A percentile compares a stretch with the other conserved stretches of the same genome.
phyloP scores from a whole-genome alignment of 1,139 yeast genomes.

The Nakaseomyces bracarensis region DNA sequence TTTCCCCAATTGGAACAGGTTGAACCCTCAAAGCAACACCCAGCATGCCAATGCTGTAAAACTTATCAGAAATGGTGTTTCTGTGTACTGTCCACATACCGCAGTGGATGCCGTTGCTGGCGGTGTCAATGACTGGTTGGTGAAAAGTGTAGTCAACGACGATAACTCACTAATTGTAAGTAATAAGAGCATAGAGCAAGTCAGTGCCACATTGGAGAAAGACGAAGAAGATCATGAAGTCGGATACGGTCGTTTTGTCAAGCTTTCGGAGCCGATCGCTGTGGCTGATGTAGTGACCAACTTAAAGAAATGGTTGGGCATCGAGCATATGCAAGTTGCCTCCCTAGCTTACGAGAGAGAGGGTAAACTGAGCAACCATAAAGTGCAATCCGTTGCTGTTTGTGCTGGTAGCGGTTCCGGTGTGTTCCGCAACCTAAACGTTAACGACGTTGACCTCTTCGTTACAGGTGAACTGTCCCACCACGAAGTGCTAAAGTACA shows the following conservation, averaged over 20 bases:
- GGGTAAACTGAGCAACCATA: slow-evolving; percentile 25
- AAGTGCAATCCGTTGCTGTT: slow-evolving; percentile 56
- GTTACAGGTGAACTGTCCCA: slow-evolving; percentile 92
- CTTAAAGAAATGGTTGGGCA: slow-evolving; percentile 47
- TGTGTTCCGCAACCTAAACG: slow-evolving; percentile 33
- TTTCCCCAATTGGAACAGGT: slow-evolving; percentile 77
- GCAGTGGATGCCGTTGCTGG: slow-evolving; percentile 87
- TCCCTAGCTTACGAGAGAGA: slow-evolving; percentile 30
- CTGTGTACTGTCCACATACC: slow-evolving; percentile 93
- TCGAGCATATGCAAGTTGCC: slow-evolving; percentile 61
- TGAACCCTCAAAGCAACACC: slow-evolving; percentile 51
- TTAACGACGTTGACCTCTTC: slow-evolving; percentile 55
- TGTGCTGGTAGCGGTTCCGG: slow-evolving; percentile 97
- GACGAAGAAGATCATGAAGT: slow-evolving; percentile 37
- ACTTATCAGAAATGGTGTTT: slow-evolving; percentile 64
- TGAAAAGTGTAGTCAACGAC: slow-evolving; percentile 45
- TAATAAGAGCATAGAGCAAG: slow-evolving; percentile 27
- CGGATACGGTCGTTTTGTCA: slow-evolving; percentile 79
- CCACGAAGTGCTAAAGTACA: slow-evolving; percentile 70
- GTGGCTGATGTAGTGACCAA: slow-evolving; percentile 42
- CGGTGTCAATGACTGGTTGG: slow-evolving; percentile 92
- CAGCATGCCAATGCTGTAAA: slow-evolving; percentile 73
- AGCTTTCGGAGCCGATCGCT: slow-evolving; percentile 39
- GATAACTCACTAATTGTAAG: slow-evolving; percentile 32
- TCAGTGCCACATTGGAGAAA: slow-evolving; percentile 15